Percentiles rank a stretch among this genome's conserved stretches.
These are phyloP conservation scores for Alternaria solani DNA, from an alignment of 2,329 filamentous ascomycete genomes.

Conservation along the genomic window DNA sequence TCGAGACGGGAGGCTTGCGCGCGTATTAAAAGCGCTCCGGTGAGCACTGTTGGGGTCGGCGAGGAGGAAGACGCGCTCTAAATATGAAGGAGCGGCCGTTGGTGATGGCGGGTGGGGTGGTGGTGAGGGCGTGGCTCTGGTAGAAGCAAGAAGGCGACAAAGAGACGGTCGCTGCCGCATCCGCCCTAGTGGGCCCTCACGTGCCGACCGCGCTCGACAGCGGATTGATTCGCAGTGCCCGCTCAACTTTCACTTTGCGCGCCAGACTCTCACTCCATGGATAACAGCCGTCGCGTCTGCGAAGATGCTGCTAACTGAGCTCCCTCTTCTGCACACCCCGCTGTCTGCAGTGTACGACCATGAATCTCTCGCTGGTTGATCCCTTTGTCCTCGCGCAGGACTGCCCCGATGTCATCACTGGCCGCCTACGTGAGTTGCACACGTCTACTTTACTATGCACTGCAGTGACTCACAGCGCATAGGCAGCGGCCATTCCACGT, in stretches of 20 bases:
- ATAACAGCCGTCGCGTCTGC: conserved; percentile 19
- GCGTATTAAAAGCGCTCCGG: conserved; percentile 33
- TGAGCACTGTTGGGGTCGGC: conserved; percentile 34
- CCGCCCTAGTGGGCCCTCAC: conserved; percentile 24
- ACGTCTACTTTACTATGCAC: conserved; percentile 62
- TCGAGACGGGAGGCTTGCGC: conserved; percentile 33
- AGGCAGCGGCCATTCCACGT: conserved; percentile 71
- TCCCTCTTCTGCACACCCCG: conserved; percentile 18
- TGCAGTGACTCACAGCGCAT: conserved; percentile 40
- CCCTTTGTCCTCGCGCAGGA: conserved; percentile 78
- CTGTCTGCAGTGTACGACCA: conserved; percentile 46
- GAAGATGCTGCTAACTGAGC: conserved; percentile 34
- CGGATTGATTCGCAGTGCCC: not conserved
- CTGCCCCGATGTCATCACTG: conserved; percentile 88
- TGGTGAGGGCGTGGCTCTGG: conserved; percentile 36
- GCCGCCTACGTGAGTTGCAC: conserved; percentile 77
- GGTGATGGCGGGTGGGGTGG: conserved; percentile 39
- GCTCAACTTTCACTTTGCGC: conserved; percentile 18
- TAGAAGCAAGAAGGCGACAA: conserved; percentile 26
- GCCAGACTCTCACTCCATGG: conserved; percentile 17
- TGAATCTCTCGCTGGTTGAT: conserved; percentile 77
- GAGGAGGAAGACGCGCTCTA: conserved; percentile 45
- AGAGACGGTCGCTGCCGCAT: conserved; percentile 10
- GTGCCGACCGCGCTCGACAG: not conserved
- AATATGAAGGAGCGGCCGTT: conserved; percentile 42